phyloP scores from a whole-genome alignment of 208 protist species.

The Phytomonas serpens region DNA sequence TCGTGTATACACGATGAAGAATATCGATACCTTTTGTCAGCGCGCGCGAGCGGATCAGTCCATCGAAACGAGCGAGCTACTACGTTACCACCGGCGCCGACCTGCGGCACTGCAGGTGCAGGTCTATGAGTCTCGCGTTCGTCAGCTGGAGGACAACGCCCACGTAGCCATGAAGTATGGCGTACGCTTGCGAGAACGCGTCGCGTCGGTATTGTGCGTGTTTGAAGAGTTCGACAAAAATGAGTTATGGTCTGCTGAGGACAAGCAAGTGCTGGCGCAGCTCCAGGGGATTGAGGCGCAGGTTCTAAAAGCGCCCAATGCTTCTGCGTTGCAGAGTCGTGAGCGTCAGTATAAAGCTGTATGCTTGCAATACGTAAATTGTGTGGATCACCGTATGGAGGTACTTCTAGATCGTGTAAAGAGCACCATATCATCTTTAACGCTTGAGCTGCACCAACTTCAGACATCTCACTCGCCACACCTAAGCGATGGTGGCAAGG shows the following conservation, averaged over 20 bases:
- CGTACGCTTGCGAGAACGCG: constrained; percentile 40
- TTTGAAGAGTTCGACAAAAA: constrained; percentile 27
- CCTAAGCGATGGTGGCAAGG: background rate
- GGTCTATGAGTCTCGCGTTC: constrained; percentile 65
- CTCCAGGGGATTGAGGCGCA: constrained; percentile 25
- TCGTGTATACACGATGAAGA: constrained; percentile 19
- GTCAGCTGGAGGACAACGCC: constrained; percentile 50
- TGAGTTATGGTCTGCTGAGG: constrained; percentile 18
- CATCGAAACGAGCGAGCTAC: constrained; percentile 26
- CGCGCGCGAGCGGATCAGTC: constrained; percentile 1
- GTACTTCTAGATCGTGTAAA: constrained; percentile 2
- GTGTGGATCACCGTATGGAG: constrained; percentile 20
- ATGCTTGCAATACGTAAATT: constrained; percentile 29
- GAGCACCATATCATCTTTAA: constrained; percentile 6
- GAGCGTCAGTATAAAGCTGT: constrained; percentile 39
- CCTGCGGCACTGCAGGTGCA: constrained; percentile 72
- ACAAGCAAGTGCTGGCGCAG: constrained; percentile 33
- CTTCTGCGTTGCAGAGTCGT: constrained; percentile 34
- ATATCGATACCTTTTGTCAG: background rate
- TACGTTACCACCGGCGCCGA: constrained; percentile 73
- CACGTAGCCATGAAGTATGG: constrained; percentile 46
- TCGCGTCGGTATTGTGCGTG: constrained; percentile 12
- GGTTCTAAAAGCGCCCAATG: constrained; percentile 32
- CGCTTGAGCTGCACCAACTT: background rate
- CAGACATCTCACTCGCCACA: background rate